These are phyloP conservation scores for Sporopachydermia lactativora DNA, from an alignment of 805 yeast genomes.

Conservation along the genomic window DNA sequence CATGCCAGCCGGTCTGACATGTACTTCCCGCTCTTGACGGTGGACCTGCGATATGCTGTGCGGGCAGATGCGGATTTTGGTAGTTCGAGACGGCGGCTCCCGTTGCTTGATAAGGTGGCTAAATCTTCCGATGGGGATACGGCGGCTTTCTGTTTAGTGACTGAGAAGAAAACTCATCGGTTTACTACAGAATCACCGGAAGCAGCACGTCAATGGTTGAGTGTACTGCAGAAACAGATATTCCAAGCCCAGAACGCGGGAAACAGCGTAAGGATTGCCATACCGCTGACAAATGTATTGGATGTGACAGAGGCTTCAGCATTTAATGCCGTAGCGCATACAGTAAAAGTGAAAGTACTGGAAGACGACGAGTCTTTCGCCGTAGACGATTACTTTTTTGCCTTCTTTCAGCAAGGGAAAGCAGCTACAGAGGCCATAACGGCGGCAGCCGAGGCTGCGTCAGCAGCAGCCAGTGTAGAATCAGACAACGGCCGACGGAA, in stretches of 20 bases:
- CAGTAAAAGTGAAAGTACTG: constrained; percentile 45
- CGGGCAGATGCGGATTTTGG: constrained; percentile 37
- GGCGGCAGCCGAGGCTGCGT: constrained; percentile 4
- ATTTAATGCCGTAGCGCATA: constrained; percentile 37
- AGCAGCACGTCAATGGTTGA: constrained; percentile 73
- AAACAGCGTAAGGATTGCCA: constrained; percentile 59
- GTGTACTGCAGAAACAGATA: constrained; percentile 56
- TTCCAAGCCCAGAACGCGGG: constrained; percentile 60
- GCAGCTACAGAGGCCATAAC: constrained; percentile 16
- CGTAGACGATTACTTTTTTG: constrained; percentile 54
- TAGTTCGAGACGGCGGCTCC: constrained; percentile 14
- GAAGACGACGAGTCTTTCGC: constrained; percentile 40
- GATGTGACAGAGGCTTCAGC: constrained; percentile 44
- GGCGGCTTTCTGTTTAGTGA: constrained; percentile 42
- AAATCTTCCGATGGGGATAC: constrained; percentile 10
- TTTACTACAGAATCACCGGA: constrained; percentile 62
- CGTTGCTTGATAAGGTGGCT: not conserved
- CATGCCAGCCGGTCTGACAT: constrained; percentile 61
- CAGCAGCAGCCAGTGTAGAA: too few species aligned
- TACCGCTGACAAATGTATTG: constrained; percentile 57
- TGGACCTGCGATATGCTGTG: constrained; percentile 54
- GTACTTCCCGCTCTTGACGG: constrained; percentile 70
- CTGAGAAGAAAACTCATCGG: constrained; percentile 41
- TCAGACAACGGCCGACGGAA: constrained; percentile 4
- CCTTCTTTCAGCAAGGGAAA: constrained; percentile 44